Conservation (phyloP, 257 asterid species). For the Nicotiana undulata region DNA sequence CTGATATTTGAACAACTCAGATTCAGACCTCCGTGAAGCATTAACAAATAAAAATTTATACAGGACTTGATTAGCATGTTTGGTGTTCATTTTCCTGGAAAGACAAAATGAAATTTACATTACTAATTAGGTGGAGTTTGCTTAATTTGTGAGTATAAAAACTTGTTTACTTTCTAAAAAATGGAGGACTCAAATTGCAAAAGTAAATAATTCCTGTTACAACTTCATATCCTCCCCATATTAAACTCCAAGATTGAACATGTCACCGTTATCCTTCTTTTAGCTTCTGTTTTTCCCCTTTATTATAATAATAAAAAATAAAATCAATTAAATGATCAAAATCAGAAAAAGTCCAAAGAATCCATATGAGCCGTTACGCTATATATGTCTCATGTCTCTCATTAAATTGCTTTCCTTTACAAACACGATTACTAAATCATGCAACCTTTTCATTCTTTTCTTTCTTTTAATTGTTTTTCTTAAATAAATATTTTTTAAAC, state of each 20-base stretch:
- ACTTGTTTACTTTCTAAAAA: too few relatives aligned
- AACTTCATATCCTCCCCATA: too few relatives aligned
- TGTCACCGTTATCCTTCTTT: background rate
- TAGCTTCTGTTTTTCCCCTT: background rate
- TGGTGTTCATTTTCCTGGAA: too few relatives aligned
- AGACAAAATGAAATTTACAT: too few relatives aligned
- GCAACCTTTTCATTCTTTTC: background rate
- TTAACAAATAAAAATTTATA: too few relatives aligned
- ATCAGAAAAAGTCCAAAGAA: background rate
- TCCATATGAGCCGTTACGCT: slow-evolving; percentile 3
- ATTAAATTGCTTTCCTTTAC: slow-evolving; percentile 5
- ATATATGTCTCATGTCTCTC: background rate
- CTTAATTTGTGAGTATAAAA: too few relatives aligned
- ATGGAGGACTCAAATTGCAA: too few relatives aligned
- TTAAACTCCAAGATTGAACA: background rate
- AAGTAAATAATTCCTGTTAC: too few relatives aligned
- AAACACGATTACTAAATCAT: background rate
- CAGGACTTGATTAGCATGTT: too few relatives aligned
- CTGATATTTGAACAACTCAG: too few relatives aligned
- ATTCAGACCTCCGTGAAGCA: too few relatives aligned
- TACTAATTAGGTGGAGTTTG: too few relatives aligned
- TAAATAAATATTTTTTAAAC: background rate
- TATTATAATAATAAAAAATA: background rate
- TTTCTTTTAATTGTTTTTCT: background rate
- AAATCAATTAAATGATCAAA: background rate